These are phyloP conservation scores for Prunus mongolica DNA, from an alignment of 306 rosid species.

Conservation along the genomic window DNA sequence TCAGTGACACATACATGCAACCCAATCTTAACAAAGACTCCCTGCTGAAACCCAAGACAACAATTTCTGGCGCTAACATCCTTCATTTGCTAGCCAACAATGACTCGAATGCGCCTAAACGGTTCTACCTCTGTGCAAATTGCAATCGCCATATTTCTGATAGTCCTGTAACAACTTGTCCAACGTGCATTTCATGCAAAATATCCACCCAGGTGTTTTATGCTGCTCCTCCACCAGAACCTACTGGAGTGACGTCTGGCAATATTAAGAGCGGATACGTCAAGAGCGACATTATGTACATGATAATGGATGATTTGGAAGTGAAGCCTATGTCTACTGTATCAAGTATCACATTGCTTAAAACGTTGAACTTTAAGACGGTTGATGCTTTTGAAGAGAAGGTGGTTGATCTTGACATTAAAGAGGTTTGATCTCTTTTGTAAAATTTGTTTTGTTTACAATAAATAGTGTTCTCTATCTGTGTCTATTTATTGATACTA, in stretches of 20 bases:
- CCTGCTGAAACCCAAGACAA: slow-evolving; percentile 1
- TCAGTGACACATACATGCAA: not conserved
- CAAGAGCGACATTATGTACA: not conserved
- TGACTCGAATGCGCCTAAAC: not conserved
- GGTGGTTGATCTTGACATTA: no score
- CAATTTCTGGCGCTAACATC: not conserved
- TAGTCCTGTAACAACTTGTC: not conserved
- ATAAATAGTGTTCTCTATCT: no score
- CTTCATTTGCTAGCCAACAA: not conserved
- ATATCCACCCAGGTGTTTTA: not conserved
- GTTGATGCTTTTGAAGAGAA: not conserved
- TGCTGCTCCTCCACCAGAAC: no score
- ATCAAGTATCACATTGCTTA: not conserved
- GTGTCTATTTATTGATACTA: no score
- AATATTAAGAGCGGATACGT: not conserved
- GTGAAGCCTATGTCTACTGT: not conserved
- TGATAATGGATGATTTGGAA: not conserved
- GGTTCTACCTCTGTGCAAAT: not conserved
- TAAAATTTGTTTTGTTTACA: no score
- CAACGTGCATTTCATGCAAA: not conserved
- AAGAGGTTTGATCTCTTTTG: no score
- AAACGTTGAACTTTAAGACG: not conserved
- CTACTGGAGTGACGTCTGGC: not conserved
- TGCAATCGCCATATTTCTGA: not conserved
- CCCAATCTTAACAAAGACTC: not conserved